Evolutionary conservation across 371 early-diverging fungal species (phyloP).

Genomic region (Mortierella sp.): DNA sequence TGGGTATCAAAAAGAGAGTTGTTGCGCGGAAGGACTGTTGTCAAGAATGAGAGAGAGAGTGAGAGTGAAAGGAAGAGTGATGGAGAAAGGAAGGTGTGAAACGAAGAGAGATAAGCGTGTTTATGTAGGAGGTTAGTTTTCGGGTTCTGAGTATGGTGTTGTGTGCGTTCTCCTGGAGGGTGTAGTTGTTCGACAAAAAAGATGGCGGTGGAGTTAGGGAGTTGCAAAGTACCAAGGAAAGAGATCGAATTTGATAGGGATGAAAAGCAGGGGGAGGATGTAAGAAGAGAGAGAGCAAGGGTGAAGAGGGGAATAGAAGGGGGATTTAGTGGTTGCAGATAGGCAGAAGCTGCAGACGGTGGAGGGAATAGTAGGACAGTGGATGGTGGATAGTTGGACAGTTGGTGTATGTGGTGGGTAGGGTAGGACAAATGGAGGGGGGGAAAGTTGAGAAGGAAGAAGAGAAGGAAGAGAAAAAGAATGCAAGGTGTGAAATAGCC

Average conservation of each 20-base stretch:
- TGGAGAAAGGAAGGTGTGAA: background rate
- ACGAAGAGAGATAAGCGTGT: background rate
- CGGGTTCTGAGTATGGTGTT: background rate
- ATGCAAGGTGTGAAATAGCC: background rate
- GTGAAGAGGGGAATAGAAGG: background rate
- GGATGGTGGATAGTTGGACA: background rate
- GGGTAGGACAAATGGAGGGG: background rate
- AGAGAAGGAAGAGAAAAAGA: background rate
- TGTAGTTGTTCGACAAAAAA: background rate
- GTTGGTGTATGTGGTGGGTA: background rate
- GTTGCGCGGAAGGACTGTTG: background rate
- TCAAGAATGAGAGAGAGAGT: background rate
- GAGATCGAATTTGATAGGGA: slow-evolving; percentile 3
- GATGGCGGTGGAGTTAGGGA: background rate
- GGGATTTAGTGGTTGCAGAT: background rate
- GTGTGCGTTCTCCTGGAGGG: background rate
- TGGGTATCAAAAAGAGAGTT: background rate
- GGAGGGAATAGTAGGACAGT: background rate
- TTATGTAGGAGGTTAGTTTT: slow-evolving; percentile 6
- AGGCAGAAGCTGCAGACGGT: background rate
- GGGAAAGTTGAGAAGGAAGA: slow-evolving; percentile 10
- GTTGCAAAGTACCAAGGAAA: background rate
- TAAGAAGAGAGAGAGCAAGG: background rate
- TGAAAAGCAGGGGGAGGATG: background rate
- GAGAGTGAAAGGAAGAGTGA: background rate